Conservation (phyloP, 2,329 filamentous ascomycete genomes). For the Trichoderma endophyticum region DNA sequence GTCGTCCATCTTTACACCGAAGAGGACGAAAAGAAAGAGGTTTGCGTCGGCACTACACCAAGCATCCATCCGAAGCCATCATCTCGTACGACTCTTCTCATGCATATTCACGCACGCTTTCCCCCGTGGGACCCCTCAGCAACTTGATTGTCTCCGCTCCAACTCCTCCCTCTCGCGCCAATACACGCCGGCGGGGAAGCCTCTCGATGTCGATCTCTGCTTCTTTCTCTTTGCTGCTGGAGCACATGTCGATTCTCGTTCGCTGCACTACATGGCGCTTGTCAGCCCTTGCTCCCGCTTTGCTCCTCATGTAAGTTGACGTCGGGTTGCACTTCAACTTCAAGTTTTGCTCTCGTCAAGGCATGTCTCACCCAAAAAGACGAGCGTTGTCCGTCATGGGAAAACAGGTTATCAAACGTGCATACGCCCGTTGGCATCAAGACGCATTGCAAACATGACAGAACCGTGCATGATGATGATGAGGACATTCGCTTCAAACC, state of each 20-base stretch:
- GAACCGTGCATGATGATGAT: neutral
- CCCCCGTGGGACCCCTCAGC: slow-evolving; percentile 14
- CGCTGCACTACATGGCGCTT: neutral
- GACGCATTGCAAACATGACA: neutral
- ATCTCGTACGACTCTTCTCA: neutral
- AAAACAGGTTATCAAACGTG: slow-evolving; percentile 3
- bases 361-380: neutral
- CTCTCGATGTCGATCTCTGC: slow-evolving; percentile 12
- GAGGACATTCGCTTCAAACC: neutral
- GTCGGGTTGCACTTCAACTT: neutral
- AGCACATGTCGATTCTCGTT: neutral
- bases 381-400: neutral
- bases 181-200: slow-evolving; percentile 12
- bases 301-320: slow-evolving; percentile 9
- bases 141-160: slow-evolving; percentile 5
- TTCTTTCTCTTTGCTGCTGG: neutral
- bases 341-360: neutral
- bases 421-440: neutral
- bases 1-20: neutral
- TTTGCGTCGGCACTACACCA: slow-evolving; percentile 7
- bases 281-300: neutral
- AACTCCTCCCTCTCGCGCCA: neutral
- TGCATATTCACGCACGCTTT: neutral
- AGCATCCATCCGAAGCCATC: neutral
- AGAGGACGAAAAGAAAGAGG: neutral